phyloP scores from a whole-genome alignment of 1,284 basidiomycete genomes.

The Ganoderma meredithae region DNA sequence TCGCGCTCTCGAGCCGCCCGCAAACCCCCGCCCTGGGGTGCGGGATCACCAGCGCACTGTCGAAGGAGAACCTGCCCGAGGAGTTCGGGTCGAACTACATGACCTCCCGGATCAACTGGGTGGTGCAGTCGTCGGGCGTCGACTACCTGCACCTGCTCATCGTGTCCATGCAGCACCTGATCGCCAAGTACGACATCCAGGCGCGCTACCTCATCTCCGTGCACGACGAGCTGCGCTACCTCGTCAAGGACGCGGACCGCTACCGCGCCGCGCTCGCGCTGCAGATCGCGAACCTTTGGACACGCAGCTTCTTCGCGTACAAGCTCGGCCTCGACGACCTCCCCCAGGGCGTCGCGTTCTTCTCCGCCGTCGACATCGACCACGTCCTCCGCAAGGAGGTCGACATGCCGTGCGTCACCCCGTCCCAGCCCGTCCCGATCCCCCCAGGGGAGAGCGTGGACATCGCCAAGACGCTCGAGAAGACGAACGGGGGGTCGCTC shows the following conservation, averaged over 20 bases:
- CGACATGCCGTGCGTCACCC: constrained; percentile 95
- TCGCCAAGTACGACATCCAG: constrained; percentile 82
- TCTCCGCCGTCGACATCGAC: constrained; percentile 97
- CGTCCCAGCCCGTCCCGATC: constrained; percentile 87
- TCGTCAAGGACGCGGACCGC: constrained; percentile 88
- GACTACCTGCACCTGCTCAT: constrained; percentile 98
- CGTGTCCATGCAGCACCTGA: constrained; percentile 93
- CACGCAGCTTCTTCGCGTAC: constrained; percentile 90
- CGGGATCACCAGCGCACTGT: constrained; percentile 92
- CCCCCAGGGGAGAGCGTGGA: constrained; percentile 87
- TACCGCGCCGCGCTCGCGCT: constrained; percentile 93
- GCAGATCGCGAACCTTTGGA: constrained; percentile 98
- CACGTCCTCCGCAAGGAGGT: constrained; percentile 94
- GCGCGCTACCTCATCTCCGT: constrained; percentile 97
- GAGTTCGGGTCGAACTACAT: constrained; percentile 88
- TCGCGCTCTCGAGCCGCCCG: constrained; percentile 88
- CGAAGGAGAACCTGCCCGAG: constrained; percentile 86
- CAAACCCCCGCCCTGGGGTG: constrained; percentile 95
- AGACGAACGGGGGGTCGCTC: constrained; percentile 73
- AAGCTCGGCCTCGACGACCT: constrained; percentile 96
- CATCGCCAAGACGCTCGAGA: constrained; percentile 71
- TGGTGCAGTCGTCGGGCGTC: constrained; percentile 97
- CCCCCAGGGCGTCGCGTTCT: constrained; percentile 95
- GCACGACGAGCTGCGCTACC: constrained; percentile 96
- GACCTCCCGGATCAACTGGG: constrained; percentile 99